These are phyloP conservation scores for Nannochloropsis limnetica DNA, from an alignment of 352 stramenopile species.

Conservation along the genomic window DNA sequence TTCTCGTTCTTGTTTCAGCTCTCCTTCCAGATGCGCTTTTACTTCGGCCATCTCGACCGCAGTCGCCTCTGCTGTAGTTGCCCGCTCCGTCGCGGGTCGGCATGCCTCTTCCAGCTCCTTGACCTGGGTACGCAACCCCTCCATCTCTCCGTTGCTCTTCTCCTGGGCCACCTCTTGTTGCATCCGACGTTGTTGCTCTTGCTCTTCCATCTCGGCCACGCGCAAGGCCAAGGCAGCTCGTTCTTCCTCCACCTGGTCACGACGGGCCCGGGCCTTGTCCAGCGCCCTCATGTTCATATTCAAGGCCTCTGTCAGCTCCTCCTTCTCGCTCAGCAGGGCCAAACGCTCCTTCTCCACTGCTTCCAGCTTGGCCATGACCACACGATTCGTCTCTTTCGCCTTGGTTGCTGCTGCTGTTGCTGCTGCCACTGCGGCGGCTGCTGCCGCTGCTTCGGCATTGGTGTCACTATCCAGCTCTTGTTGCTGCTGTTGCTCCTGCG, in stretches of 20 bases:
- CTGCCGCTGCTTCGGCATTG: background rate
- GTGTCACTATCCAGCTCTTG: background rate
- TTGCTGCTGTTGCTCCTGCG: background rate
- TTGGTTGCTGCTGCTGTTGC: background rate
- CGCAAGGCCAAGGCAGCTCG: constrained; percentile 5
- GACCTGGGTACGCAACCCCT: background rate
- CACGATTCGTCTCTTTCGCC: background rate
- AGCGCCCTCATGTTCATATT: background rate
- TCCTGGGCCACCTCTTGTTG: background rate
- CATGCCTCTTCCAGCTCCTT: background rate
- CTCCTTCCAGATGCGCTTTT: background rate
- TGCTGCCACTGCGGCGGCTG: background rate
- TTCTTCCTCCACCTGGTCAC: background rate
- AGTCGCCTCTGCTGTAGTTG: background rate
- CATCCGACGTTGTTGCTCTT: background rate
- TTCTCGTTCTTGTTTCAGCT: background rate
- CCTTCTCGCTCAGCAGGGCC: background rate
- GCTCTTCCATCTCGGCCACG: constrained; percentile 26
- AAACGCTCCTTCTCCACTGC: background rate
- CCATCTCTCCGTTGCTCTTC: background rate
- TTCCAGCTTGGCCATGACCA: background rate
- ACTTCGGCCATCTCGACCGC: background rate
- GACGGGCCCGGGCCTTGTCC: background rate
- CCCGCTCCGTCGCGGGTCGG: background rate
- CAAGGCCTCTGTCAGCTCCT: background rate